Evolutionary conservation across 2,329 filamentous ascomycete genomes (phyloP).

Genomic region (Fusarium hostae): DNA sequence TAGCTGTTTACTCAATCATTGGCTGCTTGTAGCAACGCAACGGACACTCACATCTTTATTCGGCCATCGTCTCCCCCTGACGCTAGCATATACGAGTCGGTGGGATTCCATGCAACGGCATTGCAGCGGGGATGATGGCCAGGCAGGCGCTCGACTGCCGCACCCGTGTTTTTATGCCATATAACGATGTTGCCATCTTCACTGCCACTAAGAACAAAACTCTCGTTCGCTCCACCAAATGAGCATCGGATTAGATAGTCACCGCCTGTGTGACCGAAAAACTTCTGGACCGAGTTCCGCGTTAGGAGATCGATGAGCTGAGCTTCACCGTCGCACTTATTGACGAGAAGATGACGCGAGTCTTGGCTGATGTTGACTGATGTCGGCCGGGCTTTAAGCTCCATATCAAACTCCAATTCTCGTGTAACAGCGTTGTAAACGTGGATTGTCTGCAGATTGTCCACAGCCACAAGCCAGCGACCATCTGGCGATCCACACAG

Average conservation of each 20-base stretch:
- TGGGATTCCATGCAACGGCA: slow-evolving; percentile 88
- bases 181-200: slow-evolving; percentile 84
- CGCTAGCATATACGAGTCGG: slow-evolving; percentile 84
- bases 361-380: slow-evolving; percentile 85
- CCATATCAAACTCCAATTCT: slow-evolving; percentile 79
- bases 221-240: slow-evolving; percentile 91
- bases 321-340: slow-evolving; percentile 80
- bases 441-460: slow-evolving; percentile 75
- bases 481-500: slow-evolving; percentile 86
- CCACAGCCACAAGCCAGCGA: slow-evolving; percentile 80
- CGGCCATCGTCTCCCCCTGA: slow-evolving; percentile 89
- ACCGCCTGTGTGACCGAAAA: slow-evolving; percentile 78
- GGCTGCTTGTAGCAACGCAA: neutral
- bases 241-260: slow-evolving; percentile 82
- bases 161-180: slow-evolving; percentile 88
- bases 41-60: slow-evolving; percentile 80
- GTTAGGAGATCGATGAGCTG: slow-evolving; percentile 82
- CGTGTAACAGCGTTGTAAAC: slow-evolving; percentile 84
- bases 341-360: slow-evolving; percentile 83
- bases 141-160: slow-evolving; percentile 77
- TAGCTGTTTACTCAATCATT: neutral
- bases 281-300: slow-evolving; percentile 77
- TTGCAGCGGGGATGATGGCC: slow-evolving; percentile 85
- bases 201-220: slow-evolving; percentile 90
- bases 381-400: slow-evolving; percentile 73